Evolutionary conservation across 352 stramenopile species (phyloP), one percentile per base, ranked within the genome.

Genomic region (Pythium volutum): DNA sequence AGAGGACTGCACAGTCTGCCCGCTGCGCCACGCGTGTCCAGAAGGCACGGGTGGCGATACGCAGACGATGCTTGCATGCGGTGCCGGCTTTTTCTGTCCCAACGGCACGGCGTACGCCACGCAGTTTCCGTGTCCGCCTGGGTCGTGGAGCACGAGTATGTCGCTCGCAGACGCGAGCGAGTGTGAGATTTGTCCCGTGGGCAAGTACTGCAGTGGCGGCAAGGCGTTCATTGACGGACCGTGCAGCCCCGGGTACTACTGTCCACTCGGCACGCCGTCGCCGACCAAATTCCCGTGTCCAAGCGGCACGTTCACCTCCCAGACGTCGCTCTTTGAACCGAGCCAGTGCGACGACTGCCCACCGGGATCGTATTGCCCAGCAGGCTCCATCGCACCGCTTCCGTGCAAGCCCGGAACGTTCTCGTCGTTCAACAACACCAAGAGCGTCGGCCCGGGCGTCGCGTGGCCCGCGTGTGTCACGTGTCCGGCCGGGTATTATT

Each of bases 231-330:
- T 93, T 33, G 85, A 94, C 49, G 85, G 83, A 14, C 71, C 55
- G 34, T 94, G 85, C 62, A 79, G 76, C 36, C 51, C 86, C 0
- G 93, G 93, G 0, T 73, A 98, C 64, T 98, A 97, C 59, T 98
- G 93, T 64, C 89, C 89, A 12, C 69, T 95, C 16, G 79, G 75
- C 15, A 96, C 92, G 2, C 66, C 74, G 7, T 81, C 74, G 0
- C 62, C 74, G 7, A 87, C 74, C 7, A 74, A 81, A 41, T 95
- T 83, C 39, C 88, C 87, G 14, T 97, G 92, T 39, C 87, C 87
- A 22, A 87, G 73, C 4, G 92, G 92, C 18, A 95, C 76, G 3
- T 97, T 86, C 73, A 90, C 81, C 2, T 47, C 78, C 10, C 81
- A 85, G 18, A 93, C 81, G 18, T 88, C 71, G 68, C 59, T 95